Conservation (phyloP, 306 rosid genomes). For the Crotalaria pallida region DNA sequence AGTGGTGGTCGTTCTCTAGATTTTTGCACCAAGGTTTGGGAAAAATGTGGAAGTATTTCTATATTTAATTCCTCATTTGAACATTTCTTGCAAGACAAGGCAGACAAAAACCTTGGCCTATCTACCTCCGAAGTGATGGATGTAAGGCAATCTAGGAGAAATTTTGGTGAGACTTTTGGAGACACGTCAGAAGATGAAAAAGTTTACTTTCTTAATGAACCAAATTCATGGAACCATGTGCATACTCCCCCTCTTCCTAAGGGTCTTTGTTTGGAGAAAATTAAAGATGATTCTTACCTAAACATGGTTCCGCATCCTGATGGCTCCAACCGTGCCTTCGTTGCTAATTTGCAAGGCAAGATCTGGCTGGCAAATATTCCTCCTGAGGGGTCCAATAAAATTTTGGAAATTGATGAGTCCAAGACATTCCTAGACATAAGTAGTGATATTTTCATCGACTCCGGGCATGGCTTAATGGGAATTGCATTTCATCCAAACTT, state of each 20-base stretch:
- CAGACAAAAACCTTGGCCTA: neutral
- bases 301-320: slow-evolving; percentile 45
- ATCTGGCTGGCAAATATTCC: slow-evolving; percentile 41
- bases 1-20: neutral
- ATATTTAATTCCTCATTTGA: slow-evolving; percentile 22
- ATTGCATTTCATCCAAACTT: slow-evolving; percentile 50
- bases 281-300: slow-evolving; percentile 34
- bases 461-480: slow-evolving; percentile 31
- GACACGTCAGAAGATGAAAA: neutral
- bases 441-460: slow-evolving; percentile 21
- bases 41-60: slow-evolving; percentile 23
- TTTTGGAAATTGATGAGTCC: slow-evolving; percentile 24
- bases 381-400: slow-evolving; percentile 19
- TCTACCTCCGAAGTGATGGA: slow-evolving; percentile 11
- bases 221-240: neutral
- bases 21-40: slow-evolving; percentile 27
- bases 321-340: slow-evolving; percentile 37
- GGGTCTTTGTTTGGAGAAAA: slow-evolving; percentile 44
- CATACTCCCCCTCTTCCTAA: slow-evolving; percentile 12
- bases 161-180: slow-evolving; percentile 29
- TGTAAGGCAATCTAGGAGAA: slow-evolving; percentile 8
- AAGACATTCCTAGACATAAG: slow-evolving; percentile 34
- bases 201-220: slow-evolving; percentile 14
- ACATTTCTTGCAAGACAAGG: slow-evolving; percentile 14
- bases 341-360: slow-evolving; percentile 25